Evolutionary conservation across 371 early-diverging fungal species (phyloP).

Genomic region (Gilbertella persicaria): DNA sequence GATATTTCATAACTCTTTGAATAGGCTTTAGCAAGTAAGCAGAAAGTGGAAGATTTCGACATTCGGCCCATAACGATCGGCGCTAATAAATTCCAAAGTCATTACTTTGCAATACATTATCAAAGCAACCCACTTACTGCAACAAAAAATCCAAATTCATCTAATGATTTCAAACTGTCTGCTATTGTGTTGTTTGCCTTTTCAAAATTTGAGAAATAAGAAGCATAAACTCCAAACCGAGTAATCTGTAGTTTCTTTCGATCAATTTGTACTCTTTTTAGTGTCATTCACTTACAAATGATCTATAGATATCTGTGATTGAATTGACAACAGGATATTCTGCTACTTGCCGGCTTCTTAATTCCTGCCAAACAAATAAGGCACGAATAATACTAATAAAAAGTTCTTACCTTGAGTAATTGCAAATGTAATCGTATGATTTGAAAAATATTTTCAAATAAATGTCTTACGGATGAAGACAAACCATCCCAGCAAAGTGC

Average conservation of each 20-base stretch:
- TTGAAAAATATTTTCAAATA: conserved; percentile 59
- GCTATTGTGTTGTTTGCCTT: conserved; percentile 31
- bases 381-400: background rate
- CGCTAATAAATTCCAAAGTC: conserved; percentile 14
- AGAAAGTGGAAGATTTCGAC: conserved; percentile 36
- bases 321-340: conserved; percentile 27
- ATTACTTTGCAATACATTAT: background rate
- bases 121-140: conserved; percentile 14
- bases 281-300: conserved; percentile 19
- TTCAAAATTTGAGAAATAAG: conserved; percentile 43
- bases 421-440: conserved; percentile 50
- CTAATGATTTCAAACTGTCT: conserved; percentile 20
- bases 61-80: conserved; percentile 34
- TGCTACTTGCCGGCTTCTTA: conserved; percentile 24
- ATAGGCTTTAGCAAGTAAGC: conserved; percentile 44
- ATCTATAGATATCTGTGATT: conserved; percentile 32
- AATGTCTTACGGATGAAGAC: conserved; percentile 47
- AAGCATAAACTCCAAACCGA: conserved; percentile 16
- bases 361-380: conserved; percentile 14
- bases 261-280: background rate
- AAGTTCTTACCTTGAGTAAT: conserved; percentile 23
- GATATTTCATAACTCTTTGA: conserved; percentile 48
- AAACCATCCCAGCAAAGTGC: conserved; percentile 43
- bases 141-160: conserved; percentile 34
- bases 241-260: conserved; percentile 4